phyloP scores from a whole-genome alignment of 2,329 filamentous ascomycete genomes.

The Calonectria pauciramosa region DNA sequence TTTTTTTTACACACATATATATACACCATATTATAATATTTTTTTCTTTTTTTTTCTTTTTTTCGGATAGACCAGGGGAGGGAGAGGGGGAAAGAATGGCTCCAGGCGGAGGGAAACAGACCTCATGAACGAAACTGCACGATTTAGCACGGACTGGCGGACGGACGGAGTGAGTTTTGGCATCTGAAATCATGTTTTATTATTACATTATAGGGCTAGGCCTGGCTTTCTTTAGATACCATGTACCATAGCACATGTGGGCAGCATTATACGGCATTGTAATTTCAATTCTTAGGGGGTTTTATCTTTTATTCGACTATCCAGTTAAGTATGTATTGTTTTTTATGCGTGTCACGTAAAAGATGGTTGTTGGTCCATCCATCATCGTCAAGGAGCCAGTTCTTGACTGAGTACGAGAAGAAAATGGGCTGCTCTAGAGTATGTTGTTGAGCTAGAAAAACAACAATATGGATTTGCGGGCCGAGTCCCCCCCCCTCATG shows the following conservation, averaged over 20 bases:
- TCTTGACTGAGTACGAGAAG: neutral
- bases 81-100: slow-evolving; percentile 10
- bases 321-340: neutral
- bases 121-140: slow-evolving; percentile 25
- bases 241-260: slow-evolving; percentile 36
- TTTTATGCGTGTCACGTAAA: neutral
- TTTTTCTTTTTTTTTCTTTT: slow-evolving; percentile 25
- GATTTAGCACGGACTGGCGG: slow-evolving; percentile 17
- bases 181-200: neutral
- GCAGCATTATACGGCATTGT: slow-evolving; percentile 35
- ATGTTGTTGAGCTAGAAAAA: neutral
- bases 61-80: slow-evolving; percentile 27
- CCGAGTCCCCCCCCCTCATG: neutral
- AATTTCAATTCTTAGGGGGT: slow-evolving; percentile 18
- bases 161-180: slow-evolving; percentile 23
- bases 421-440: neutral
- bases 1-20: slow-evolving; percentile 21
- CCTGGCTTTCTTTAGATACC: slow-evolving; percentile 43
- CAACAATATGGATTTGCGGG: neutral
- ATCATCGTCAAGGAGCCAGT: neutral
- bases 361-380: neutral
- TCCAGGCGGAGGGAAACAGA: slow-evolving; percentile 23
- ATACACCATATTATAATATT: slow-evolving; percentile 38
- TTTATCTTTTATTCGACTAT: neutral
- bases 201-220: slow-evolving; percentile 26